Conservation (phyloP, 2,329 filamentous ascomycete genomes). For the Fusarium armeniacum region DNA sequence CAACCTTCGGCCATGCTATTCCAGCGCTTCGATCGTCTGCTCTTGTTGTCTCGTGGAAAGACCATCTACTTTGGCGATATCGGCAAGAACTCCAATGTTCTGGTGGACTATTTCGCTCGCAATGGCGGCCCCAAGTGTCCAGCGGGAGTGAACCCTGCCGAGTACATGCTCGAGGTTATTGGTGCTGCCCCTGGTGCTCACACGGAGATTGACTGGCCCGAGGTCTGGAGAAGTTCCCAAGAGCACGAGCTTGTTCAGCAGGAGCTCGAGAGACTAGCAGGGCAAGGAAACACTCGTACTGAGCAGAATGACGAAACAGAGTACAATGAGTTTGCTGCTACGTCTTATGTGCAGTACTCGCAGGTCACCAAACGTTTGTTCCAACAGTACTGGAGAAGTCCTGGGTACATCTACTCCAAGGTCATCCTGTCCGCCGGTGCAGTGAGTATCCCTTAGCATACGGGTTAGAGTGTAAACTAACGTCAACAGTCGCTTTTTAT, state of each 20-base stretch:
- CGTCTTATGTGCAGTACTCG: slow-evolving; percentile 51
- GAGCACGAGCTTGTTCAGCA: slow-evolving; percentile 53
- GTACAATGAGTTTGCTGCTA: slow-evolving; percentile 54
- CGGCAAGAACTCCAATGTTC: slow-evolving; percentile 66
- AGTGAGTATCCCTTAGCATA: slow-evolving; percentile 48
- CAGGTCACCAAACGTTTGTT: slow-evolving; percentile 56
- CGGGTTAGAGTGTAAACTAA: background rate
- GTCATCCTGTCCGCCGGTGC: slow-evolving; percentile 50
- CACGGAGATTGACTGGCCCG: slow-evolving; percentile 56
- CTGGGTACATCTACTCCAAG: slow-evolving; percentile 74
- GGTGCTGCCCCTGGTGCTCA: slow-evolving; percentile 65
- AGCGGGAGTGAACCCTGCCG: slow-evolving; percentile 73
- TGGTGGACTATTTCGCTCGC: slow-evolving; percentile 72
- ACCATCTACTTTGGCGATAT: slow-evolving; percentile 77
- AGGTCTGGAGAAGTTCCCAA: slow-evolving; percentile 54
- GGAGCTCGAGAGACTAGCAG: slow-evolving; percentile 52
- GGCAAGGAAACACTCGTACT: background rate
- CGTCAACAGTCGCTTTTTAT: slow-evolving; percentile 67
- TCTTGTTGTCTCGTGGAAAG: slow-evolving; percentile 72
- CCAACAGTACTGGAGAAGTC: slow-evolving; percentile 58
- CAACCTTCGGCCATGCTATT: slow-evolving; percentile 65
- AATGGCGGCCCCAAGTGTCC: slow-evolving; percentile 70
- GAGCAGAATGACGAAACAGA: background rate
- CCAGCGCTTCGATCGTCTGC: slow-evolving; percentile 67
- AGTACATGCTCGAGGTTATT: slow-evolving; percentile 72